phyloP scores from a whole-genome alignment of 176 grass and related monocot genomes.

The Hordeum vulgare region MorexV3_pseudomolecules_assembly NC_058519.1:63630225-63630724 shows the following conservation, averaged over 20 bases:
- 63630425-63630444: conserved; percentile 78
- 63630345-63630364: conserved; percentile 74
- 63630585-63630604: background rate
- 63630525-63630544: conserved; percentile 45
- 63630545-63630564: conserved; percentile 59
- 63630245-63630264: conserved; percentile 79
- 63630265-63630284: conserved; percentile 60
- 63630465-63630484: conserved; percentile 58
- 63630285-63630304: conserved; percentile 74
- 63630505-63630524: conserved; percentile 82
- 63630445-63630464: conserved; percentile 77
- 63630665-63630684: background rate
- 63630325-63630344: conserved; percentile 72
- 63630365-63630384: conserved; percentile 82
- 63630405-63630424: conserved; percentile 61
- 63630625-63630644: background rate
- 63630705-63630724: background rate
- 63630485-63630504: conserved; percentile 68
- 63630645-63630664: background rate
- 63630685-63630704: background rate
- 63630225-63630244: conserved; percentile 31
- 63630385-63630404: conserved; percentile 66
- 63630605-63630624: background rate
- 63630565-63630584: too few species aligned
- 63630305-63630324: conserved; percentile 70